A percentile compares a stretch with the other conserved stretches of the same genome.
Conservation (phyloP, 257 asterid genomes). For the Solanum chilense region DNA sequence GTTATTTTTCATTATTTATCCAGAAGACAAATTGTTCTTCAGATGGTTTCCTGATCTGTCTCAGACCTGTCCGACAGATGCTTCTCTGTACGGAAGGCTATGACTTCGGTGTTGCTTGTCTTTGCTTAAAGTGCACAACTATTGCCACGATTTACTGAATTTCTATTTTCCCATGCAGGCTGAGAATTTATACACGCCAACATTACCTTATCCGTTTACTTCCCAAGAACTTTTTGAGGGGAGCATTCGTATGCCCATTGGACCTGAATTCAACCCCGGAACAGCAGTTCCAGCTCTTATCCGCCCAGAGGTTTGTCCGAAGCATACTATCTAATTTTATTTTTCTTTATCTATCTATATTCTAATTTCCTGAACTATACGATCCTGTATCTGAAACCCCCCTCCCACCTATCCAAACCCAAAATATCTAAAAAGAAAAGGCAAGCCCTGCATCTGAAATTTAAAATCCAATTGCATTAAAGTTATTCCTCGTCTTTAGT, state of each 20-base stretch:
- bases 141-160: not conserved
- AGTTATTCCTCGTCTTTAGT: not conserved
- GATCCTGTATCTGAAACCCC: not conserved
- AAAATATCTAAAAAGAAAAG: not conserved
- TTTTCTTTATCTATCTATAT: not conserved
- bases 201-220: conserved; percentile 77
- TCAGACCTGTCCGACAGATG: not conserved
- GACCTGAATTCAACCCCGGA: conserved; percentile 84
- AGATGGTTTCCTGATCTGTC: not conserved
- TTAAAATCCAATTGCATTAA: not conserved
- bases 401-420: not conserved
- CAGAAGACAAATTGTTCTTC: not conserved
- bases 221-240: conserved; percentile 74
- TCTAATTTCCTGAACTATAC: not conserved
- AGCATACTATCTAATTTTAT: not conserved
- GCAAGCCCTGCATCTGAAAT: not conserved
- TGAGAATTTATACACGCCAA: conserved; percentile 72
- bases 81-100: not conserved
- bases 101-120: not conserved
- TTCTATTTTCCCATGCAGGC: conserved; percentile 33
- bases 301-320: conserved; percentile 69
- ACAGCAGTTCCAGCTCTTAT: conserved; percentile 63
- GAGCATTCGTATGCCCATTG: conserved; percentile 88
- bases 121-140: not conserved
- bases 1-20: not conserved